Conservation (phyloP, 2,329 filamentous ascomycete species). For the Chrysosporium keratinophilum region DNA sequence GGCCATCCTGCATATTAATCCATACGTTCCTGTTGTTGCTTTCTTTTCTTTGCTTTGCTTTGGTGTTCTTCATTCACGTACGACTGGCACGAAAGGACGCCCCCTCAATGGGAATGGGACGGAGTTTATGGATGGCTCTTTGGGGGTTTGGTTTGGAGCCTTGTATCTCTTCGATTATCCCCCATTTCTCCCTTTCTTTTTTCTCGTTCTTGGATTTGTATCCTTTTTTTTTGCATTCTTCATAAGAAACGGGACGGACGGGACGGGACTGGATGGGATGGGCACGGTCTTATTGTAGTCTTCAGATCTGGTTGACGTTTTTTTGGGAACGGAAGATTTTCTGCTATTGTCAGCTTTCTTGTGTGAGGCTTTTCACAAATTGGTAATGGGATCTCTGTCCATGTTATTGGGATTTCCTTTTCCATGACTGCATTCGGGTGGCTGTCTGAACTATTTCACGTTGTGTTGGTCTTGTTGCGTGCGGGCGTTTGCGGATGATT, state of each 20-base stretch:
- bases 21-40: not conserved
- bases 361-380: conserved; percentile 3
- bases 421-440: not conserved
- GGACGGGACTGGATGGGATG: not conserved
- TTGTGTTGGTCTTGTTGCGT: not conserved
- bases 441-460: conserved; percentile 3
- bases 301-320: conserved; percentile 5
- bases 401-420: not conserved
- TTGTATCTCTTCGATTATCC: not conserved
- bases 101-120: too few relatives aligned
- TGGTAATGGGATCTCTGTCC: not conserved
- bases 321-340: not conserved
- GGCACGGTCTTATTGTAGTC: not conserved
- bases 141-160: not conserved
- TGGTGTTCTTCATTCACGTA: not conserved
- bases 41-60: not conserved
- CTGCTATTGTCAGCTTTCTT: not conserved
- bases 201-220: not conserved
- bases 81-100: not conserved
- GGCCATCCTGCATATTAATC: conserved; percentile 5
- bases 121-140: too few relatives aligned
- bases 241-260: not conserved
- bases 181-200: not conserved
- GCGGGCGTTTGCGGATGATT: not conserved
- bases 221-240: not conserved